A percentile compares a stretch with the other conserved stretches of the same genome.
phyloP scores from a whole-genome alignment of 345 rosid genomes.

The Pseudoturritis turrita region DNA sequence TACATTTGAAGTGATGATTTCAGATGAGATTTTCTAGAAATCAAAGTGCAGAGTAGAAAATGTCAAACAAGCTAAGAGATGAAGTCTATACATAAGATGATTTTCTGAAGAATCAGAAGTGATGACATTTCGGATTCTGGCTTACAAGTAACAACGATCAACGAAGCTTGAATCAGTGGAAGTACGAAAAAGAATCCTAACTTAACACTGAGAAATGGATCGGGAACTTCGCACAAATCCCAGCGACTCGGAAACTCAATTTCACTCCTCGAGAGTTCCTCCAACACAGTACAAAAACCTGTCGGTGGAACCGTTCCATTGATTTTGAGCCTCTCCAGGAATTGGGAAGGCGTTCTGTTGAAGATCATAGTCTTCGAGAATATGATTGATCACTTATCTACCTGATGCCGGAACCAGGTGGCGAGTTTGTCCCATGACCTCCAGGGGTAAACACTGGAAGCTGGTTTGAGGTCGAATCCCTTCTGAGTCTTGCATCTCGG shows the following conservation, averaged over 20 bases:
- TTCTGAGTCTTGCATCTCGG: constrained; percentile 65
- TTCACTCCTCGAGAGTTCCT: neutral
- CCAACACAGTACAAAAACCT: neutral
- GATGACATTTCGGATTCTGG: neutral
- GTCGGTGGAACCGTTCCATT: neutral
- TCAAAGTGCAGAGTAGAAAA: neutral
- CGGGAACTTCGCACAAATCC: neutral
- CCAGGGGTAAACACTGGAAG: constrained; percentile 81
- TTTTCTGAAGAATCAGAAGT: neutral
- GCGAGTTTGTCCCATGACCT: constrained; percentile 37
- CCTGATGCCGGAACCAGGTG: constrained; percentile 43
- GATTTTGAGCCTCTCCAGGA: neutral
- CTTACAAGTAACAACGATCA: neutral
- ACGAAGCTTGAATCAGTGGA: neutral
- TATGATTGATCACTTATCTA: constrained; percentile 25
- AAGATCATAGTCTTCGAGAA: neutral
- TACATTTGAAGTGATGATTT: no score
- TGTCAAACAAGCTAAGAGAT: neutral
- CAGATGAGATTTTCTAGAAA: no score
- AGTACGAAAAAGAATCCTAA: neutral
- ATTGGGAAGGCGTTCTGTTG: constrained; percentile 6
- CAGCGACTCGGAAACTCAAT: neutral
- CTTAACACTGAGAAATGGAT: neutral
- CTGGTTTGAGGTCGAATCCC: constrained; percentile 76
- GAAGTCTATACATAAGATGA: neutral